phyloP scores from a whole-genome alignment of 2,329 filamentous ascomycete genomes.

The Emmonsiellopsis sp. region DNA sequence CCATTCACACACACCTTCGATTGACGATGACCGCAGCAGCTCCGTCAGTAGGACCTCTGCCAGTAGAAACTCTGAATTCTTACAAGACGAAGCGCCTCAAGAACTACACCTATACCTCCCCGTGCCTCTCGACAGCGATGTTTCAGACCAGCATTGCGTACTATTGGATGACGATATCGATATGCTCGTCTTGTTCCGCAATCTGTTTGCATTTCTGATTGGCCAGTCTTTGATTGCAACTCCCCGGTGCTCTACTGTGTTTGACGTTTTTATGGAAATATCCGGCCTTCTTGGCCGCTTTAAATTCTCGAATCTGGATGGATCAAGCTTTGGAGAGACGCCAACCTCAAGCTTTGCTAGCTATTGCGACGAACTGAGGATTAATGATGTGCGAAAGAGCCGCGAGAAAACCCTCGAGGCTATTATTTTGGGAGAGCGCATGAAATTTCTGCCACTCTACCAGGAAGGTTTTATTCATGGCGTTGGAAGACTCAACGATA shows the following conservation, averaged over 20 bases:
- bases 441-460: slow-evolving; percentile 75
- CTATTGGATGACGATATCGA: slow-evolving; percentile 44
- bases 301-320: slow-evolving; percentile 53
- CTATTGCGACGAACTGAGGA: slow-evolving; percentile 65
- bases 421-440: slow-evolving; percentile 77
- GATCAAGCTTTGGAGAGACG: slow-evolving; percentile 55
- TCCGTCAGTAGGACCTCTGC: slow-evolving; percentile 41
- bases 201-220: slow-evolving; percentile 56
- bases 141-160: slow-evolving; percentile 25
- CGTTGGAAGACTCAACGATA: slow-evolving; percentile 70
- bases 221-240: slow-evolving; percentile 54
- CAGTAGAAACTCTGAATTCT: slow-evolving; percentile 24
- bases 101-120: slow-evolving; percentile 52
- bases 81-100: slow-evolving; percentile 37
- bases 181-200: slow-evolving; percentile 50
- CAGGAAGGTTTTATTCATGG: slow-evolving; percentile 88
- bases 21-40: slow-evolving; percentile 29
- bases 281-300: slow-evolving; percentile 48
- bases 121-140: slow-evolving; percentile 46
- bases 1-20: slow-evolving; percentile 18
- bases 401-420: slow-evolving; percentile 84
- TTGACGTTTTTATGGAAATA: slow-evolving; percentile 54
- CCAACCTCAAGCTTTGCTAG: slow-evolving; percentile 42
- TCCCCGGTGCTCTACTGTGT: slow-evolving; percentile 45
- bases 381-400: slow-evolving; percentile 73